Percentiles rank a stretch among this genome's conserved stretches.
Conservation (phyloP, 345 rosid genomes). For the Syzygium jambos region DNA sequence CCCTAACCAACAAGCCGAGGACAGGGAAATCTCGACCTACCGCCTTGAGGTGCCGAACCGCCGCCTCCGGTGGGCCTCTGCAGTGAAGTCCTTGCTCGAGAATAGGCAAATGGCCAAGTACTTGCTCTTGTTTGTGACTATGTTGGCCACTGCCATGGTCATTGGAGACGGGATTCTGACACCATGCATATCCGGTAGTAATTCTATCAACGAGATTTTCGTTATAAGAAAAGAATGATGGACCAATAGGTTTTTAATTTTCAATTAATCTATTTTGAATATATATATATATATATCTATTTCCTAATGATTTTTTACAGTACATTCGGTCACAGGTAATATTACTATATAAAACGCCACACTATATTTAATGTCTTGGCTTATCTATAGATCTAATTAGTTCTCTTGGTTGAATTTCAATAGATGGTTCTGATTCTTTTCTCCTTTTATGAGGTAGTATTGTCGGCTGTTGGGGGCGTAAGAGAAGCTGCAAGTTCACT, state of each 20-base stretch:
- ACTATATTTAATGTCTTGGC: not conserved
- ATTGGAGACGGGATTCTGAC: slow-evolving; percentile 33
- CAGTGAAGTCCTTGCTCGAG: slow-evolving; percentile 8
- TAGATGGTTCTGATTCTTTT: not conserved
- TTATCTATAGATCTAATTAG: not conserved
- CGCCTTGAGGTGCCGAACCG: slow-evolving; percentile 2
- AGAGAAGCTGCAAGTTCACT: slow-evolving; percentile 9
- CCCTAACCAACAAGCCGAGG: slow-evolving; percentile 22
- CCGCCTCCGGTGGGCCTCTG: slow-evolving; percentile 4
- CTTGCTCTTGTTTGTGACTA: slow-evolving; percentile 7
- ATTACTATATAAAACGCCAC: not conserved
- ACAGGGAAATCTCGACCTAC: slow-evolving; percentile 11
- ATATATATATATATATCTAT: not conserved
- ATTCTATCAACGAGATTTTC: not conserved
- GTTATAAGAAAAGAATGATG: not conserved
- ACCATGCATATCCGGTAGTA: slow-evolving; percentile 20
- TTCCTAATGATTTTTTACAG: not conserved
- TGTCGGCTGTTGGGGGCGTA: slow-evolving; percentile 19
- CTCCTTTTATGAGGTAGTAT: slow-evolving; percentile 1
- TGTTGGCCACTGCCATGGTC: slow-evolving; percentile 33
- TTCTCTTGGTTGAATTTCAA: not conserved
- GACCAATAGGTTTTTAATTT: not conserved
- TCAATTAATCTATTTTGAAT: not conserved
- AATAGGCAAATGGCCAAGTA: slow-evolving; percentile 6
- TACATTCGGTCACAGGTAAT: not conserved